These are phyloP conservation scores for Cladosporium colombiae DNA, from an alignment of 2,329 filamentous ascomycete species.

Conservation along the genomic window DNA sequence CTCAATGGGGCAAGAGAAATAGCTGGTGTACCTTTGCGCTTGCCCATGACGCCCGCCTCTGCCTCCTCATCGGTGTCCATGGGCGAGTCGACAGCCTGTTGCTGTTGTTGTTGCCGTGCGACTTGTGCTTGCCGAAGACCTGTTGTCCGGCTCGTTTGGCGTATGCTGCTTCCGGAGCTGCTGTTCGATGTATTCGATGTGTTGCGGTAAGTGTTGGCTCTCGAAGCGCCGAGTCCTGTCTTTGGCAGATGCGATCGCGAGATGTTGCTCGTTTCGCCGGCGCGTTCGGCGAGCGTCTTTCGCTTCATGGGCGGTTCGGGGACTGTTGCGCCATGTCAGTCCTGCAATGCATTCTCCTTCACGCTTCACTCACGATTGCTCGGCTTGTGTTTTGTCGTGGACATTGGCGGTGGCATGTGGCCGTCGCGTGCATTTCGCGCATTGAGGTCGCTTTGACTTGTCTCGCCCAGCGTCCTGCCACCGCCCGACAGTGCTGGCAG, in stretches of 20 bases:
- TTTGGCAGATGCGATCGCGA: slow-evolving; percentile 31
- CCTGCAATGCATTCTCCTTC: slow-evolving; percentile 20
- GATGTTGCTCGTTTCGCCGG: slow-evolving; percentile 45
- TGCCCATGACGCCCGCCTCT: slow-evolving; percentile 35
- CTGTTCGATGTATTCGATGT: slow-evolving; percentile 45
- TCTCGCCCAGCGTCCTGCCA: slow-evolving; percentile 31
- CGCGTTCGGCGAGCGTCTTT: slow-evolving; percentile 52
- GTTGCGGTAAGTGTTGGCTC: slow-evolving; percentile 46
- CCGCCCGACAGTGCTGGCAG: slow-evolving; percentile 28
- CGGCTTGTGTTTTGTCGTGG: slow-evolving; percentile 52
- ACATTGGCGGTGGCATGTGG: slow-evolving; percentile 46
- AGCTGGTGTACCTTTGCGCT: slow-evolving; percentile 49
- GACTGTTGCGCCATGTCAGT: slow-evolving; percentile 37
- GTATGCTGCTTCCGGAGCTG: slow-evolving; percentile 46
- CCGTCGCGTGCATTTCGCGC: slow-evolving; percentile 43
- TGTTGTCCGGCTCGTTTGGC: slow-evolving; percentile 48
- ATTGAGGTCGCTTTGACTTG: slow-evolving; percentile 48
- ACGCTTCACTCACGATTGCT: slow-evolving; percentile 45
- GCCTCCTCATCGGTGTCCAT: slow-evolving; percentile 42
- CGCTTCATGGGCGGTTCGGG: slow-evolving; percentile 53
- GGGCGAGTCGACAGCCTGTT: slow-evolving; percentile 4
- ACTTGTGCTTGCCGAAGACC: slow-evolving; percentile 31
- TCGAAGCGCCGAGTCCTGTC: slow-evolving; percentile 33
- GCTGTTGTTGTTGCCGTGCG: slow-evolving; percentile 19
- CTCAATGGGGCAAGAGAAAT: slow-evolving; percentile 39